Conservation (phyloP, 169 alveolate species). For the Neospora caninum region DNA sequence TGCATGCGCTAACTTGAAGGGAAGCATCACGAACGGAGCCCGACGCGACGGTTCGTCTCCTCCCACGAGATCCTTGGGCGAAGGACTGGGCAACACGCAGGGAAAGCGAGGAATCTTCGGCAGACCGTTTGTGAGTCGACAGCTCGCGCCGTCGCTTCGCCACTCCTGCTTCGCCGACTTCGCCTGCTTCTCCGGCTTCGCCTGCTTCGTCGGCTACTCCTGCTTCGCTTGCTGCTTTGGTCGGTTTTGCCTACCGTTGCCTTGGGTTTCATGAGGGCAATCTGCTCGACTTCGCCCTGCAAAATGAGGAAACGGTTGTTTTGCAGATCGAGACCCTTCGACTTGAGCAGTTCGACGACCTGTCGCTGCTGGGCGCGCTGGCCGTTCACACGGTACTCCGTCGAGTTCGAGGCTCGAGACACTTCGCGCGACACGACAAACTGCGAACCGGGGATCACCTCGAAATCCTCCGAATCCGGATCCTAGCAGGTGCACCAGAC, state of each 20-base stretch:
- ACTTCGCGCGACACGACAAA: conserved; percentile 57
- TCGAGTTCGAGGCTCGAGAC: not conserved
- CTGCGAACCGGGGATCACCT: conserved; percentile 47
- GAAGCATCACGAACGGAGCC: no score
- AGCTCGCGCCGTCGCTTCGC: no score
- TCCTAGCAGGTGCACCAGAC: not conserved
- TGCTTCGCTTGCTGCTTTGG: not conserved
- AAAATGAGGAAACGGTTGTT: conserved; percentile 92
- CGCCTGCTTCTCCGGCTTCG: not conserved
- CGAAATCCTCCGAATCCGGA: conserved; percentile 40
- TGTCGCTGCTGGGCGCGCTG: conserved; percentile 58
- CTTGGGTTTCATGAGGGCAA: conserved; percentile 97
- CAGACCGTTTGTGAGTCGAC: no score
- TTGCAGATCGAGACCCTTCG: conserved; percentile 94
- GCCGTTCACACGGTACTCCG: conserved; percentile 35
- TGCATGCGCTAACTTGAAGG: no score
- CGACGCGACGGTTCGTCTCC: no score
- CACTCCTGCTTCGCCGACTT: no score
- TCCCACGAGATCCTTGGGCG: no score
- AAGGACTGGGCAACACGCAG: no score
- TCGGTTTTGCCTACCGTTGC: conserved; percentile 68
- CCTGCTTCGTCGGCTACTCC: not conserved
- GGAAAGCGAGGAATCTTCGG: no score
- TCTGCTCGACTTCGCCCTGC: conserved; percentile 98
- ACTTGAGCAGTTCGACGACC: conserved; percentile 86